Evolutionary conservation across 805 yeast genomes (phyloP).

Genomic region (Starmerella cellae): DNA sequence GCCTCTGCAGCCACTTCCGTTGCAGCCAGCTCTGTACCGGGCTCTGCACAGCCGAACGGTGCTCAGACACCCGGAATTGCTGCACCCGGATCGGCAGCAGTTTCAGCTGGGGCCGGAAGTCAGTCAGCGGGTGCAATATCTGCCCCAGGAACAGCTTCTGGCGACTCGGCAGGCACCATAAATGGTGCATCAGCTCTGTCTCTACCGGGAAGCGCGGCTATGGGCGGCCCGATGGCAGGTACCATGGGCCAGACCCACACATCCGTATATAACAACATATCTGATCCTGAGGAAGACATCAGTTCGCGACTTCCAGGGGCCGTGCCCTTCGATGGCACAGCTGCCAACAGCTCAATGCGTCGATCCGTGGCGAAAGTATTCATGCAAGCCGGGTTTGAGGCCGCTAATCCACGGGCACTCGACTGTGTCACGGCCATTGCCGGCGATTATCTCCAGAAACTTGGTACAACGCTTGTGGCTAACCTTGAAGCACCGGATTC

Average conservation of each 20-base stretch:
- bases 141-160: neutral
- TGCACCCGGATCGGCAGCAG: neutral
- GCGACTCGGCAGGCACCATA: too few species aligned
- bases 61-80: neutral
- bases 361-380: conserved; percentile 63
- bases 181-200: neutral
- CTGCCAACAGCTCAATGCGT: conserved; percentile 53
- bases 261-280: conserved; percentile 29
- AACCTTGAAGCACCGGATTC: conserved; percentile 48
- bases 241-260: neutral
- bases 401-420: conserved; percentile 63
- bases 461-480: conserved; percentile 54
- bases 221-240: neutral
- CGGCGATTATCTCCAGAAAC: conserved; percentile 60
- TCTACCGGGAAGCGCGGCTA: neutral
- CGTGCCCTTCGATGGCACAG: conserved; percentile 44
- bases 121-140: neutral
- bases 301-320: conserved; percentile 62
- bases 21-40: neutral
- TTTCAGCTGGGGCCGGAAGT: neutral
- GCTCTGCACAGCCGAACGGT: neutral
- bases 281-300: conserved; percentile 67
- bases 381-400: conserved; percentile 88
- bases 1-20: neutral
- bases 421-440: conserved; percentile 73